Conservation (phyloP, 2,329 filamentous ascomycete genomes). For the Tetracladium maxilliforme region DNA sequence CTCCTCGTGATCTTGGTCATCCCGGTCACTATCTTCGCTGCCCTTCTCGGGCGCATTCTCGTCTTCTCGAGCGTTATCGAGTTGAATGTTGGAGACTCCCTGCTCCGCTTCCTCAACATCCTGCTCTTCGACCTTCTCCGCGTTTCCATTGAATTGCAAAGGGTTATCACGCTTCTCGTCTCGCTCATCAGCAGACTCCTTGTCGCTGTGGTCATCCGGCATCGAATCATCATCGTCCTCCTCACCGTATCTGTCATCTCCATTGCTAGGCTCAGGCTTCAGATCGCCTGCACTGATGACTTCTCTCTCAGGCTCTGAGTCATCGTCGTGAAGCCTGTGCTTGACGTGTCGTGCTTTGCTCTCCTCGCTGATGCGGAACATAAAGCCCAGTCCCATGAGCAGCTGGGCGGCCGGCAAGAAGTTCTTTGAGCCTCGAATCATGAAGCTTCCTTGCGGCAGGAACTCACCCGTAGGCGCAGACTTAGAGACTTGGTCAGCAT, state of each 20-base stretch:
- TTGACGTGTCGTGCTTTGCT: slow-evolving; percentile 71
- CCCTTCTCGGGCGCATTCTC: slow-evolving; percentile 7
- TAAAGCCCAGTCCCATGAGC: slow-evolving; percentile 71
- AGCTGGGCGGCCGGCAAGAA: slow-evolving; percentile 78
- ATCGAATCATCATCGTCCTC: slow-evolving; percentile 12
- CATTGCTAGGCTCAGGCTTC: slow-evolving; percentile 2
- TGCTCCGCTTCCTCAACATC: slow-evolving; percentile 3
- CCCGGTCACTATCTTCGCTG: slow-evolving; percentile 3
- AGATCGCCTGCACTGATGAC: slow-evolving; percentile 1
- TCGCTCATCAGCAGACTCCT: slow-evolving; percentile 9
- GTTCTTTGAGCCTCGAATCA: slow-evolving; percentile 77
- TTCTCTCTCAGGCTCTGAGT: slow-evolving; percentile 1
- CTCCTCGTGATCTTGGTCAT: slow-evolving; percentile 1
- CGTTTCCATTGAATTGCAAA: slow-evolving; percentile 7
- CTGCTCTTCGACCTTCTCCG: slow-evolving; percentile 9
- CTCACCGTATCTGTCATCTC: slow-evolving; percentile 6
- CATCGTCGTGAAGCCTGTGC: slow-evolving; percentile 42
- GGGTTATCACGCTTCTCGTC: slow-evolving; percentile 10
- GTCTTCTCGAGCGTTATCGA: slow-evolving; percentile 6
- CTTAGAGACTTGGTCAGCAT: slow-evolving; percentile 81
- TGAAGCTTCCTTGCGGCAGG: slow-evolving; percentile 63
- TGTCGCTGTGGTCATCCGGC: slow-evolving; percentile 12
- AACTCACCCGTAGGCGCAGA: slow-evolving; percentile 68
- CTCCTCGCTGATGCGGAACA: slow-evolving; percentile 81
- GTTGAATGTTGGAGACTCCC: slow-evolving; percentile 2